Evolutionary conservation across 2,329 filamentous ascomycete species (phyloP).

Genomic region (Talaromyces marneffei): DNA sequence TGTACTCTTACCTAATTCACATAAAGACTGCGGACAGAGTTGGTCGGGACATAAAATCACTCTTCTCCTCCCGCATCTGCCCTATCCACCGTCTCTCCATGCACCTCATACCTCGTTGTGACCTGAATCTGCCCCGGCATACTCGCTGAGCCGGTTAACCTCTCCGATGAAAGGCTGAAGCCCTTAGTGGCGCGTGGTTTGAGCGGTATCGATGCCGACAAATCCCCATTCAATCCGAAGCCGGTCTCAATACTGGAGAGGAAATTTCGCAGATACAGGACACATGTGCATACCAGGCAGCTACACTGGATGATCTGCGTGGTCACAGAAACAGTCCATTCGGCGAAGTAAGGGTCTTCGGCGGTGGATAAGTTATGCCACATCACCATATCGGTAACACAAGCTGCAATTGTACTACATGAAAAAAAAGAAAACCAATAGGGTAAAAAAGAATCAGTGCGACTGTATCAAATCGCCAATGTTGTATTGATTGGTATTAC

Average conservation of each 20-base stretch:
- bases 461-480: neutral
- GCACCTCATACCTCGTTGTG: conserved; percentile 4
- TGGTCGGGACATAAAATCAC: neutral
- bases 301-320: conserved; percentile 4
- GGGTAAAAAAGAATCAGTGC: neutral
- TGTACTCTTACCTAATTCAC: neutral
- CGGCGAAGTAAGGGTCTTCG: neutral
- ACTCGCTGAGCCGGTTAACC: neutral
- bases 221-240: conserved; percentile 1
- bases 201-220: neutral
- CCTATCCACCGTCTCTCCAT: neutral
- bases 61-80: neutral
- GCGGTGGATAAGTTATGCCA: neutral
- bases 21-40: neutral
- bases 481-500: neutral
- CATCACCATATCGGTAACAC: neutral
- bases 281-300: conserved; percentile 1
- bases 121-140: conserved; percentile 1
- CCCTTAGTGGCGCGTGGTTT: neutral
- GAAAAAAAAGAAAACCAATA: neutral
- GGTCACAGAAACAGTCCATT: conserved; percentile 1
- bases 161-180: neutral
- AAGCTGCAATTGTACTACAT: conserved; percentile 5
- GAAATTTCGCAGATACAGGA: neutral
- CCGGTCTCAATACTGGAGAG: neutral